Base-by-base conservation (phyloP, 805 yeast species). In the Yarrowia yakushimensis region DNA sequence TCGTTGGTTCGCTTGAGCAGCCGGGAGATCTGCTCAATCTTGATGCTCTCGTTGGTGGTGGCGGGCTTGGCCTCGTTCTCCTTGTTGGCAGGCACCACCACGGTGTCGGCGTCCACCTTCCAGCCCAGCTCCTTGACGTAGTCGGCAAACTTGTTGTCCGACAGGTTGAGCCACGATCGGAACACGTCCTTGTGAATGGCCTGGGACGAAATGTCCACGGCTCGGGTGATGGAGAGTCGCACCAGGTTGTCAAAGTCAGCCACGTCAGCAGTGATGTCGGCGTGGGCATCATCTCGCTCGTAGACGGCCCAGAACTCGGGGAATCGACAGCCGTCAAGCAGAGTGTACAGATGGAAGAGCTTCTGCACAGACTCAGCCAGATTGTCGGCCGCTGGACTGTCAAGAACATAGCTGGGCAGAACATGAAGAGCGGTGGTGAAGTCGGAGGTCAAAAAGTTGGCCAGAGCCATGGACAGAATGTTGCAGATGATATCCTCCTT, bases 381-480 rank as follows among this genome's bases (percentile, higher is more conserved):
- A 18, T 68, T 39, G n/a, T 72, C 73, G 37, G 61, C 61, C 0
- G 66, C 68, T 2, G 67, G 62, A 13, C 60, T 63, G 31, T 69
- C 70, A 55, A 66, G 64, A 8, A 76, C 75, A 36, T 73, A 72
- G 12, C 80, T 70, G 20, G 83, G 82, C 50, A 80, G 72, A 28
- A 80, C 70, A 64, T 80, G 82, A 50, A 80, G 70, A 61, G 76
- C 77, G 37, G 79, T 69, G 36, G 77, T 67, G 70, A 80, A 80
- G 66, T 80, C 83, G 43, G 75, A 70, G 45, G 77, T 72, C 62
- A 72, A 71, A 67, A 77, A 80, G 43, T 73, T 73, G 59, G 76
- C 70, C 55, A 80, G 70, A 8, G 82, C 79, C 65, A 77, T 75
- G 52, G 77, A 66, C 25, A 80, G 73, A 31, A 76, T 70, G 65